Conservation (phyloP, 2,329 filamentous ascomycete genomes). For the Achaetomium macrosporum region DNA sequence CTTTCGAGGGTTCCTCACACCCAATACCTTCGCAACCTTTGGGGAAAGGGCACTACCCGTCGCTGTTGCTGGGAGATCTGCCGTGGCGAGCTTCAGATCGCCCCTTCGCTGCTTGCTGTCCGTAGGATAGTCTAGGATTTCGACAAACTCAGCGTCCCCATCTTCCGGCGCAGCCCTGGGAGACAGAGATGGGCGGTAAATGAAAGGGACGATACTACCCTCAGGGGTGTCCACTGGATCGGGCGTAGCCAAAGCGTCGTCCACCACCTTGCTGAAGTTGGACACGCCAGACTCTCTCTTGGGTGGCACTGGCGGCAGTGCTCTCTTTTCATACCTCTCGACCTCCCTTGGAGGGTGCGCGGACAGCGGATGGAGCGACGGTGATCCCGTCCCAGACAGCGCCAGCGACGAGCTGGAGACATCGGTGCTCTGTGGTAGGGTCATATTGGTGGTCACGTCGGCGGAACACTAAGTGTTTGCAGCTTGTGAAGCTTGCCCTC, state of each 20-base stretch:
- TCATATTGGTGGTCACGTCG: neutral
- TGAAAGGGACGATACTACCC: constrained; percentile 5
- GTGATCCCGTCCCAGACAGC: neutral
- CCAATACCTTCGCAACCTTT: constrained; percentile 21
- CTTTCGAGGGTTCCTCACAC: constrained; percentile 9
- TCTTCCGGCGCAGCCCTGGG: constrained; percentile 3
- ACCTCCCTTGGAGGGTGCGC: constrained; percentile 15
- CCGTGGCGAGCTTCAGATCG: neutral
- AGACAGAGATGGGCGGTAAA: neutral
- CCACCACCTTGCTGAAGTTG: constrained; percentile 22
- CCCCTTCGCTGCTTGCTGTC: neutral
- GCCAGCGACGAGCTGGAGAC: constrained; percentile 4
- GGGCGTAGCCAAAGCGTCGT: constrained; percentile 17
- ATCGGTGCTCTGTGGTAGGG: neutral
- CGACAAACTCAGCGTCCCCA: constrained; percentile 9
- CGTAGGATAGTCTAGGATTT: constrained; percentile 3
- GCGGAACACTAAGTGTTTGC: neutral
- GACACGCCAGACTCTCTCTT: constrained; percentile 17
- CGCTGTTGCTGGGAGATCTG: constrained; percentile 17
- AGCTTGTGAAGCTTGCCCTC: neutral
- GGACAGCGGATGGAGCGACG: neutral
- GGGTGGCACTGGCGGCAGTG: constrained; percentile 25
- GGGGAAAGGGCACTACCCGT: constrained; percentile 17
- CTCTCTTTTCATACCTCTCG: constrained; percentile 24
- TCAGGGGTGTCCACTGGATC: neutral